phyloP scores from a whole-genome alignment of 345 rosid species.

The Durio zibethinus region DNA sequence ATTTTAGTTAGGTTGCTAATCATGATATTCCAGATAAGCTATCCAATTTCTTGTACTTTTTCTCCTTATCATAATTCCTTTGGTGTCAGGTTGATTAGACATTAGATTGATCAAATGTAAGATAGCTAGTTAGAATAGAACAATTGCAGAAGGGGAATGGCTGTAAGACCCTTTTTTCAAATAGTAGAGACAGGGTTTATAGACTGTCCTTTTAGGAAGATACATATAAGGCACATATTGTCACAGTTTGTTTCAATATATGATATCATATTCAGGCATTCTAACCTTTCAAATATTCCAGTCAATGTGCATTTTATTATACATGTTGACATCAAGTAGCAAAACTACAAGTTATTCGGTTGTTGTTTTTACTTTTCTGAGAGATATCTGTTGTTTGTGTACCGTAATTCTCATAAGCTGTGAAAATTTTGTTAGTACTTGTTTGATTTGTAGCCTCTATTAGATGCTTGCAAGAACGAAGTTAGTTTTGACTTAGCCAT shows the following conservation, averaged over 20 bases:
- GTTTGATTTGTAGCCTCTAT: background rate
- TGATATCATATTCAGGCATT: background rate
- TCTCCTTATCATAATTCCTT: background rate
- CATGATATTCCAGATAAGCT: background rate
- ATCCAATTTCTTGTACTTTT: background rate
- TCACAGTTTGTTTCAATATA: background rate
- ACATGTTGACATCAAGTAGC: background rate
- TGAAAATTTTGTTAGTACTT: background rate
- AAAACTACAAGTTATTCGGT: background rate
- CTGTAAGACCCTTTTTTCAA: background rate
- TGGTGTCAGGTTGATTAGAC: background rate
- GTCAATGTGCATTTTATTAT: background rate
- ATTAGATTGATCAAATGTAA: background rate
- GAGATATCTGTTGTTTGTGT: background rate
- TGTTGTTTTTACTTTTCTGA: background rate
- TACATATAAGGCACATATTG: background rate
- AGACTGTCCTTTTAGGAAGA: background rate
- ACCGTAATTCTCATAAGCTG: background rate
- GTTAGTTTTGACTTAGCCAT: background rate
- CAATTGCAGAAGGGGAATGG: background rate
- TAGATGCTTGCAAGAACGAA: background rate
- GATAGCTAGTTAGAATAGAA: background rate
- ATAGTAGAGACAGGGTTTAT: background rate
- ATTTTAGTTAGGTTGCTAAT: conserved; percentile 1
- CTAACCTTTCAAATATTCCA: background rate